Percentiles rank a stretch among this genome's conserved stretches.
Evolutionary conservation across 2,329 filamentous ascomycete genomes (phyloP).

Genomic region (Apiospora malaysiana): DNA sequence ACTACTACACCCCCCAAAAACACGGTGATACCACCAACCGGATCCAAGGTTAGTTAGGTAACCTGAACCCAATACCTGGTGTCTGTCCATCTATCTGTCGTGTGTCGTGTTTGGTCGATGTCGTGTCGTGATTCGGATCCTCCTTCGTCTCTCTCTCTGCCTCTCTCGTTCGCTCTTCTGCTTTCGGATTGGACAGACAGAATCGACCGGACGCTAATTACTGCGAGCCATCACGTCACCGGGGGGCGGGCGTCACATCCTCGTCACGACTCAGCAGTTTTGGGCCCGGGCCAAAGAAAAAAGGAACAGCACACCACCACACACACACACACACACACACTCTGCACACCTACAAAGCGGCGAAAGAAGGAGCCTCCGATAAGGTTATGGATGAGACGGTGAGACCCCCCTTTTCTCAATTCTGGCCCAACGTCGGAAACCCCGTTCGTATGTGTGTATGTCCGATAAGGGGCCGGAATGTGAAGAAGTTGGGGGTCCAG

Average conservation of each 20-base stretch:
- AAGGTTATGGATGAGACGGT: constrained; percentile 14
- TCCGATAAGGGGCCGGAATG: constrained; percentile 13
- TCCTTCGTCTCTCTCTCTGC: background rate
- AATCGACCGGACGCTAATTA: background rate
- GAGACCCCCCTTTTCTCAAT: constrained; percentile 9
- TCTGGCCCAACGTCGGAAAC: constrained; percentile 15
- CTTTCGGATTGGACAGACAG: background rate
- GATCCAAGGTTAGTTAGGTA: constrained; percentile 3
- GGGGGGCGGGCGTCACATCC: constrained; percentile 1
- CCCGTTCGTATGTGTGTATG: background rate
- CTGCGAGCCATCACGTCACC: constrained; percentile 12
- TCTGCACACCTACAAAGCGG: background rate
- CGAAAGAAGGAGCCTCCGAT: background rate
- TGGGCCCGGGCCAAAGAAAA: background rate
- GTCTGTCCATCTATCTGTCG: background rate
- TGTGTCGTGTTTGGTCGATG: background rate
- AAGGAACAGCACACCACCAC: background rate
- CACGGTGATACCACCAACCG: constrained; percentile 2
- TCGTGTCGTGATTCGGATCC: constrained; percentile 6
- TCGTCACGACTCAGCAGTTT: constrained; percentile 14
- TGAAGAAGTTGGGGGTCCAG: constrained; percentile 1
- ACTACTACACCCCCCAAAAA: background rate
- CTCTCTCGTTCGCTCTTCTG: no score
- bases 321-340: background rate
- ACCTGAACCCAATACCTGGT: constrained; percentile 5